Evolutionary conservation across 2,329 filamentous ascomycete genomes (phyloP).

Genomic region (Diplodia scrobiculata): DNA sequence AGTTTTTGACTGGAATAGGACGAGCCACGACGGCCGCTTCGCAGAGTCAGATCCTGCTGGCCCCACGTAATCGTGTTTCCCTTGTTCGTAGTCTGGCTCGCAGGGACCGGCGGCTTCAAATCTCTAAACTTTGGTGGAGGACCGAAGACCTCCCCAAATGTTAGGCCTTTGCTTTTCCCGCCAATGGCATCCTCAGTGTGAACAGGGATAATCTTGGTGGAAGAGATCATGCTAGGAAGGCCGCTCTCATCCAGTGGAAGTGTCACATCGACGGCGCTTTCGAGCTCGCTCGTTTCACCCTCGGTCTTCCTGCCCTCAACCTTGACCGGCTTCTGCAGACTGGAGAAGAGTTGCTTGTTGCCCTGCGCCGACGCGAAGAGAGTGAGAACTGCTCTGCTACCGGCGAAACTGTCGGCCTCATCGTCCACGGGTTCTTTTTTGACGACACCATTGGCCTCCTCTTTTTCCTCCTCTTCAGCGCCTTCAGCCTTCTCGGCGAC

Average conservation of each 20-base stretch:
- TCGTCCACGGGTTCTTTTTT: slow-evolving; percentile 29
- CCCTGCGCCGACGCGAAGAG: slow-evolving; percentile 74
- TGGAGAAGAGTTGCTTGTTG: slow-evolving; percentile 73
- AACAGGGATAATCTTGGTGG: slow-evolving; percentile 65
- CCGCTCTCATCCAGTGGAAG: slow-evolving; percentile 62
- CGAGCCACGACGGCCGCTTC: slow-evolving; percentile 47
- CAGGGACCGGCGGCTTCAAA: slow-evolving; percentile 70
- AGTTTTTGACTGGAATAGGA: slow-evolving; percentile 69
- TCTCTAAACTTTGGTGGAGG: slow-evolving; percentile 65
- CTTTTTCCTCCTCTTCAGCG: slow-evolving; percentile 4
- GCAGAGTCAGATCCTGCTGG: slow-evolving; percentile 56
- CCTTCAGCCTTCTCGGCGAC: background rate
- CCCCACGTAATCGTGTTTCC: slow-evolving; percentile 55
- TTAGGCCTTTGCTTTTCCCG: slow-evolving; percentile 61
- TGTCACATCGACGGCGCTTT: slow-evolving; percentile 48
- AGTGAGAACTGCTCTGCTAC: slow-evolving; percentile 67
- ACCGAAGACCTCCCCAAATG: slow-evolving; percentile 74
- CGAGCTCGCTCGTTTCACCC: slow-evolving; percentile 42
- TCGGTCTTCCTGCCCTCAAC: slow-evolving; percentile 41
- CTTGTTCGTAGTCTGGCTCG: slow-evolving; percentile 67
- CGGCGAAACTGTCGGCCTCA: slow-evolving; percentile 32
- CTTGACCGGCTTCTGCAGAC: slow-evolving; percentile 63
- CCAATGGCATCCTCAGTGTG: slow-evolving; percentile 44
- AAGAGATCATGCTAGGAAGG: slow-evolving; percentile 73
- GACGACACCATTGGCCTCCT: slow-evolving; percentile 23